Base-by-base conservation (phyloP, 2,329 filamentous ascomycete genomes). In the Botrytis fragariae region DNA sequence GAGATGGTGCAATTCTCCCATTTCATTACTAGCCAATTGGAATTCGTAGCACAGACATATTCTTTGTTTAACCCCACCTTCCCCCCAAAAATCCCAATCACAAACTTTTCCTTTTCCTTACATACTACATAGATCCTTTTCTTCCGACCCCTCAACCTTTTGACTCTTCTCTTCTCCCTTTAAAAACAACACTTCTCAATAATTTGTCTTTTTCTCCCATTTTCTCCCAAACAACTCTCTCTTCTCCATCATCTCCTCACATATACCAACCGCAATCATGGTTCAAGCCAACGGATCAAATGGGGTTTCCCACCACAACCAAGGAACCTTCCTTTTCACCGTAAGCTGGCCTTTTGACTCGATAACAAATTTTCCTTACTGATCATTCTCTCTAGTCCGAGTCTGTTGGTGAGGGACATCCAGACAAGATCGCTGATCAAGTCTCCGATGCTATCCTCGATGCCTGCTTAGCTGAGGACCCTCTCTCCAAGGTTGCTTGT, bases 371-470 rank as follows among this genome's bases (percentile, higher is more conserved):
- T 51, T 44, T 71, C 70, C 64, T 22, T 69, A 67, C 76, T 77
- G 72, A 79, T 65, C 42, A 37, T 25, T 72, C 72, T 69, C 9
- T 42, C 14, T 76, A 91, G 89, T 96, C 93, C 84, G 93, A 96
- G 86, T 95, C 93, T 74, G 93, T 95, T 82, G 93, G 93, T 83
- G 93, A 95, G 86, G 93, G 93, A 79, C 94, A 97, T 87, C 93
- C 94, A 81, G 94, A 97, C 86, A 97, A 97, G 92, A 97, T 97
- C 83, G 93, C 93, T 84, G 96, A 99, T 84, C 96, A 99, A 88
- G 93, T 98, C 69, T 98, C 95, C 77, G 96, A 99, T 87, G 95
- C 96, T 81, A 90, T 99, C 82, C 95, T 99, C 87, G 96, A 99
- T 89, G 96, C 96, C 86, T 98, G 96, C 87, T 88, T 99, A 82